Evolutionary conservation across 352 stramenopile genomes (phyloP).

Genomic region (Phytophthora sp.): DNA sequence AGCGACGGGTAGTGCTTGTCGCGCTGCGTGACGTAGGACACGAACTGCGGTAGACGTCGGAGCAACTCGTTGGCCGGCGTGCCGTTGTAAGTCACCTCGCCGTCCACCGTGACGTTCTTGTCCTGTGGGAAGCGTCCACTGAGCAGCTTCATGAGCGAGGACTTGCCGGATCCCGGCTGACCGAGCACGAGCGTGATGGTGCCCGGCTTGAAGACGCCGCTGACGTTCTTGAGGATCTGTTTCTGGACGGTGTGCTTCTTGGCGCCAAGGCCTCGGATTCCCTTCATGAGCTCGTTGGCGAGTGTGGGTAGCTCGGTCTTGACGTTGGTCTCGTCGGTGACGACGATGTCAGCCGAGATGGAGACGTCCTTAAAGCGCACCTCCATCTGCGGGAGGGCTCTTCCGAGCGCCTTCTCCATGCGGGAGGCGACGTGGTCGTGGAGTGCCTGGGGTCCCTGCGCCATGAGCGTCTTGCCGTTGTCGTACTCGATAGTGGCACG

Average conservation of each 20-base stretch:
- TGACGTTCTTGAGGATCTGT: too few relatives aligned
- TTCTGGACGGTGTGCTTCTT: constrained; percentile 27
- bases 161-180: too few relatives aligned
- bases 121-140: constrained; percentile 20
- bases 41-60: constrained; percentile 14
- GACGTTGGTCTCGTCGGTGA: constrained; percentile 5
- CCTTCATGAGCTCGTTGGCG: constrained; percentile 10
- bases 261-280: background rate
- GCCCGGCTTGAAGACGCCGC: too few relatives aligned
- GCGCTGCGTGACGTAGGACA: too few relatives aligned
- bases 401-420: constrained; percentile 24
- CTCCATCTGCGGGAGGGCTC: constrained; percentile 33
- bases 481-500: constrained; percentile 5
- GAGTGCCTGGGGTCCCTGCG: background rate
- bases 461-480: constrained; percentile 14
- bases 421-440: constrained; percentile 20
- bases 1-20: too few relatives aligned
- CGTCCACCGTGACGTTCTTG: constrained; percentile 25
- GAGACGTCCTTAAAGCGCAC: constrained; percentile 30
- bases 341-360: constrained; percentile 9
- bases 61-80: background rate
- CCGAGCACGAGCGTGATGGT: too few relatives aligned
- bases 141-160: too few relatives aligned
- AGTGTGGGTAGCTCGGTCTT: constrained; percentile 35
- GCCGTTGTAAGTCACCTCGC: constrained; percentile 34